Evolutionary conservation across 2,329 filamentous ascomycete species (phyloP).

Genomic region (Cytospora piceae): DNA sequence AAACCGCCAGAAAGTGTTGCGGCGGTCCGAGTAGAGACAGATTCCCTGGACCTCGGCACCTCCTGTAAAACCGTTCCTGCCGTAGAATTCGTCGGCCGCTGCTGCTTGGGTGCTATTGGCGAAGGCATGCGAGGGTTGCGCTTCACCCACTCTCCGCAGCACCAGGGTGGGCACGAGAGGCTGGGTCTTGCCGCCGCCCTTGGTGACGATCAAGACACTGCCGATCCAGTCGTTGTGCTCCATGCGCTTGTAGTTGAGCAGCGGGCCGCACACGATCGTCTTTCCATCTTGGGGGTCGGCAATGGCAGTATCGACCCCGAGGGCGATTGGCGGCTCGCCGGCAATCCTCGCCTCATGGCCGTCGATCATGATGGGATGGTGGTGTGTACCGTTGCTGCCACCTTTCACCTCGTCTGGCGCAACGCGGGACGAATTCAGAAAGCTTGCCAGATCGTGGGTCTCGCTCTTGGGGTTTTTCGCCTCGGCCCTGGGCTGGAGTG

Average conservation of each 20-base stretch:
- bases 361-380: slow-evolving; percentile 53
- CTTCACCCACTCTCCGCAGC: slow-evolving; percentile 49
- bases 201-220: slow-evolving; percentile 82
- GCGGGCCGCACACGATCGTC: slow-evolving; percentile 71
- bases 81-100: slow-evolving; percentile 39
- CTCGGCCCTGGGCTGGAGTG: slow-evolving; percentile 37
- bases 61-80: slow-evolving; percentile 30
- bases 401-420: slow-evolving; percentile 42
- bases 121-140: slow-evolving; percentile 22
- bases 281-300: slow-evolving; percentile 48
- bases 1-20: slow-evolving; percentile 92
- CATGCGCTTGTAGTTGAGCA: slow-evolving; percentile 80
- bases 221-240: slow-evolving; percentile 75
- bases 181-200: slow-evolving; percentile 66
- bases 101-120: slow-evolving; percentile 37
- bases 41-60: slow-evolving; percentile 52
- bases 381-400: slow-evolving; percentile 39
- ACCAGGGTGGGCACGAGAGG: slow-evolving; percentile 62
- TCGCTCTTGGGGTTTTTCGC: slow-evolving; percentile 47
- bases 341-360: slow-evolving; percentile 42
- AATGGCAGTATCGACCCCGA: slow-evolving; percentile 26
- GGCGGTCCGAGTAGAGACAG: slow-evolving; percentile 66
- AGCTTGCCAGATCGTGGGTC: slow-evolving; percentile 58
- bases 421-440: slow-evolving; percentile 59
- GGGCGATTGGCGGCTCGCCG: slow-evolving; percentile 27